These are phyloP conservation scores for Podospora pseudocomata DNA, from an alignment of 495 filamentous ascomycete species.

Conservation along the genomic window DNA sequence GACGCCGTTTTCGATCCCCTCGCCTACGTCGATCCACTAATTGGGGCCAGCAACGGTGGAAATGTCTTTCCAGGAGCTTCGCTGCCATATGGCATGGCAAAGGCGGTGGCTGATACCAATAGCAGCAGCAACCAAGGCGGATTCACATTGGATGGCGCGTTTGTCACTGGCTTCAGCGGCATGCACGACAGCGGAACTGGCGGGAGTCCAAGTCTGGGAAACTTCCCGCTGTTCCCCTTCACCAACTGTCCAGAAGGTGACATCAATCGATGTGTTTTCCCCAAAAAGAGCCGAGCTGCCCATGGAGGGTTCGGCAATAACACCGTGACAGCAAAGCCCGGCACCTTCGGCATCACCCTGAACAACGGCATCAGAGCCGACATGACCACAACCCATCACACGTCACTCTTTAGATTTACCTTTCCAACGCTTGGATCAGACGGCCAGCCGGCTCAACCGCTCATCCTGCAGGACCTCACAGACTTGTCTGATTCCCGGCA, in stretches of 20 bases:
- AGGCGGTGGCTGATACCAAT: conserved; percentile 68
- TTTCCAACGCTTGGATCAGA: conserved; percentile 47
- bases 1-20: conserved; percentile 37
- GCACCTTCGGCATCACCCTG: conserved; percentile 62
- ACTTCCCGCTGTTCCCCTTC: conserved; percentile 71
- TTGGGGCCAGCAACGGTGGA: conserved; percentile 59
- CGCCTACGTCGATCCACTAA: conserved; percentile 52
- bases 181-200: conserved; percentile 75
- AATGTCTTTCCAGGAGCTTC: conserved; percentile 77
- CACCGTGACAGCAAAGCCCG: conserved; percentile 58
- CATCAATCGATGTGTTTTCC: conserved; percentile 60
- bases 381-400: conserved; percentile 64
- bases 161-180: conserved; percentile 62
- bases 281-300: conserved; percentile 40
- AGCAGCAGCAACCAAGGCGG: conserved; percentile 66
- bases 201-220: conserved; percentile 64
- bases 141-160: conserved; percentile 60
- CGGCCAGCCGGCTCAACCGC: conserved; percentile 48
- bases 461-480: conserved; percentile 63
- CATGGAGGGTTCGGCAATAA: conserved; percentile 43
- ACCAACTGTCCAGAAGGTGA: conserved; percentile 61
- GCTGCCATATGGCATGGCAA: conserved; percentile 72
- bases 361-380: conserved; percentile 57
- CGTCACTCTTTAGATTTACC: conserved; percentile 66
- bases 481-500: conserved; percentile 63